A percentile compares a stretch with the other conserved stretches of the same genome.
Conservation (phyloP, 2,329 filamentous ascomycete genomes). For the Fusarium sublunatum region DNA sequence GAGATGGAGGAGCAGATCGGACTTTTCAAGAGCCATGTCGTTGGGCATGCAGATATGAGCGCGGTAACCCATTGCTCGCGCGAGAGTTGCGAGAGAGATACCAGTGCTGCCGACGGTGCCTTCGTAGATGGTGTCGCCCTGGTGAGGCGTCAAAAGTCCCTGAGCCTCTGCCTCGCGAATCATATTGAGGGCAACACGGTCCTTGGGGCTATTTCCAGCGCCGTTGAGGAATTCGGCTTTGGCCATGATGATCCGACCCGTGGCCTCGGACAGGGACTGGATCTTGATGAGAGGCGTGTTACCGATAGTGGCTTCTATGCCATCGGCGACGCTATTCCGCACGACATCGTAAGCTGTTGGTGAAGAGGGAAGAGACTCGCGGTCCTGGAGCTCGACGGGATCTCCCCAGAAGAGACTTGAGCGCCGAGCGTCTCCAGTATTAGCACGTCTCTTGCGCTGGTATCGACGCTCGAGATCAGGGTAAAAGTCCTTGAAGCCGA, state of each 20-base stretch:
- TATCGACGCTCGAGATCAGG: slow-evolving; percentile 77
- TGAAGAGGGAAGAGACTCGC: slow-evolving; percentile 53
- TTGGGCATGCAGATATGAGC: slow-evolving; percentile 98
- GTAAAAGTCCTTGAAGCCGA: slow-evolving; percentile 84
- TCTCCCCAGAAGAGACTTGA: slow-evolving; percentile 60
- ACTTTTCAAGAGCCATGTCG: slow-evolving; percentile 90
- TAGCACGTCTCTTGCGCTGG: slow-evolving; percentile 56
- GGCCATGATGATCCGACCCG: slow-evolving; percentile 88
- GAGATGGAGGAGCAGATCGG: slow-evolving; percentile 85
- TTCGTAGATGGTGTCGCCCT: slow-evolving; percentile 96
- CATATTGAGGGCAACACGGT: slow-evolving; percentile 91
- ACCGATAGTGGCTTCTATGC: slow-evolving; percentile 92
- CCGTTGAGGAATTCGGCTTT: slow-evolving; percentile 98
- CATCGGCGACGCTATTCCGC: slow-evolving; percentile 66
- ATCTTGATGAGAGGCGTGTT: slow-evolving; percentile 91
- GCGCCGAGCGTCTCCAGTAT: slow-evolving; percentile 46
- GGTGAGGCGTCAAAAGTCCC: slow-evolving; percentile 79
- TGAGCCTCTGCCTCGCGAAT: slow-evolving; percentile 83
- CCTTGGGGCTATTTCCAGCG: slow-evolving; percentile 92
- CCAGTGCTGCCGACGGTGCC: slow-evolving; percentile 97
- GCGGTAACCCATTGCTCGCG: slow-evolving; percentile 86
- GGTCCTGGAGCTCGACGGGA: slow-evolving; percentile 67
- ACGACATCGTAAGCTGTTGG: slow-evolving; percentile 48
- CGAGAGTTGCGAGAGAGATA: slow-evolving; percentile 91
- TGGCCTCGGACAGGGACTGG: slow-evolving; percentile 84